Evolutionary conservation across 2,329 filamentous ascomycete species (phyloP), one percentile per base, ranked within the genome.

Genomic region (Parastagonospora avenae): DNA sequence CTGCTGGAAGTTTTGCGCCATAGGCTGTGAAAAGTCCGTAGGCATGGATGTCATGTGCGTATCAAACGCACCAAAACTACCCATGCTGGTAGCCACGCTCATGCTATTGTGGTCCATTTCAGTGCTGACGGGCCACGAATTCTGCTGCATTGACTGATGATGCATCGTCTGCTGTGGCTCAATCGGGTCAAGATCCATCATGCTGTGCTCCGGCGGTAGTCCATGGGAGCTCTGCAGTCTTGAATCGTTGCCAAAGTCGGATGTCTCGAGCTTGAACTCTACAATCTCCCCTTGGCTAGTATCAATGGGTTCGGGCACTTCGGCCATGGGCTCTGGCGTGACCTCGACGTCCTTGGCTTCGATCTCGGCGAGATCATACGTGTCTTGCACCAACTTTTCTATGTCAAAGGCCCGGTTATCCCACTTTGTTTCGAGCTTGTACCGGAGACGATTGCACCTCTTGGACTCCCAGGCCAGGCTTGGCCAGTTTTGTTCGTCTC

Each of bases 361-460:
- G 29, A 70, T 68, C 37, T 71, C 68, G 9, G 70, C 83, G 48
- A 83, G 72, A 28, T 84, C 81, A 62, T 85, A 86, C 4, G 85
- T 85, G 45, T 84, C 76, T 46, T 79, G 77, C 10, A 85, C 82
- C 38, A 88, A 78, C 58, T 77, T 79, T 53, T 82, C 77, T 0
- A 84, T 82, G 55, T 85, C 82, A 46, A 73, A 74, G 5, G 64
- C 63, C 42, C 82, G 78, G 42, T 79, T 80, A 30, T 81, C 78
- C 32, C 82, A 84, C 63, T 86, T 87, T 62, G 85, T 85, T 63
- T 88, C 85, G 24, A 88, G 78, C 7, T 85, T 79, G 61, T 87
- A 85, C 63, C 87, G 83, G 8, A 88, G 73, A 55, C 86, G 83
- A 10, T 85, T 84, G 7, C 82, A 81, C 52, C 80, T 84, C 66